A percentile compares a stretch with the other conserved stretches of the same genome.
Conservation (phyloP, 768 basidiomycete species). For the Chalciporus sphaerocephalus region DNA sequence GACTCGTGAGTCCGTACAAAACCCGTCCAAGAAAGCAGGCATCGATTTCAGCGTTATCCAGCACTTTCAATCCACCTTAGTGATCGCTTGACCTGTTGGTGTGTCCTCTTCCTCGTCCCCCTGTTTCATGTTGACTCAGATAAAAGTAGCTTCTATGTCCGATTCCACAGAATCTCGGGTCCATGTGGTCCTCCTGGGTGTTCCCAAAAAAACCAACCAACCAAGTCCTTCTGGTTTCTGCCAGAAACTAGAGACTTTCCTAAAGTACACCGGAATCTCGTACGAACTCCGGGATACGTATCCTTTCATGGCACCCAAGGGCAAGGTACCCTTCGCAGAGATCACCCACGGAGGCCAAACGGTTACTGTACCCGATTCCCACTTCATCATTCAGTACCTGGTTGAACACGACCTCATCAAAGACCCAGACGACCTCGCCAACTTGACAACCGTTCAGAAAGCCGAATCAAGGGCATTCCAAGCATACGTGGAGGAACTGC, state of each 20-base stretch:
- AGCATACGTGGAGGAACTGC: constrained; percentile 28
- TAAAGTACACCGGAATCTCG: constrained; percentile 22
- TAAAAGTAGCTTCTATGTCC: constrained; percentile 7
- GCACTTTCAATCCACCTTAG: no score
- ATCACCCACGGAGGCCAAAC: constrained; percentile 24
- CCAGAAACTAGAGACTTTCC: constrained; percentile 33
- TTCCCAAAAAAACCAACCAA: constrained; percentile 16
- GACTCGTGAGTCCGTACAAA: no score
- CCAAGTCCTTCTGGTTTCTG: constrained; percentile 32
- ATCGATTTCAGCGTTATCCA: no score
- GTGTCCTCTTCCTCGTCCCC: background rate
- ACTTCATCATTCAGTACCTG: constrained; percentile 33
- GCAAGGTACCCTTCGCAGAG: constrained; percentile 32
- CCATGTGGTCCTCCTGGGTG: constrained; percentile 27
- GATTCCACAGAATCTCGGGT: no score
- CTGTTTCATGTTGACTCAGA: background rate
- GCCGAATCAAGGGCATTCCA: constrained; percentile 35
- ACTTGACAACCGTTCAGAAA: constrained; percentile 24
- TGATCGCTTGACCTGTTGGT: no score
- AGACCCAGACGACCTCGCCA: constrained; percentile 28
- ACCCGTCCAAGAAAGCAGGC: background rate
- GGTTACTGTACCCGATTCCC: constrained; percentile 26
- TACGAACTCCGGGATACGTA: constrained; percentile 26
- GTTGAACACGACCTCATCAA: constrained; percentile 21
- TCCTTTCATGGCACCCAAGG: constrained; percentile 29